A percentile compares a stretch with the other conserved stretches of the same genome.
These are phyloP conservation scores for Aspergillus tamarii DNA, from an alignment of 2,329 filamentous ascomycete species.

Conservation along the genomic window DNA sequence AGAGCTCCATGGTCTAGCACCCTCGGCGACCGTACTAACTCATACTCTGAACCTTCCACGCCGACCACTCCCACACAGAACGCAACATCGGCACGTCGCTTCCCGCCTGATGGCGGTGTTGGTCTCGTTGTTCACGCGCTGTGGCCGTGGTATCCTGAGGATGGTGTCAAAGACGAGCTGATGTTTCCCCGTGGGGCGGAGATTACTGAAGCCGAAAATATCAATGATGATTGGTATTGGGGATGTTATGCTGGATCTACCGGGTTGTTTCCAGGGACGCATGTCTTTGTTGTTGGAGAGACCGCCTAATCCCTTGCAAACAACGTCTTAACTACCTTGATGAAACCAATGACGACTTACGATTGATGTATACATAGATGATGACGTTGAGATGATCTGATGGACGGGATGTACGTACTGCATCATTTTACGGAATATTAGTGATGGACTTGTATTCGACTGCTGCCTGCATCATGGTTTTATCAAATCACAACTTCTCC, in stretches of 20 bases:
- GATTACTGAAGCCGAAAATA: conserved; percentile 79
- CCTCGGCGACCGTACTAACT: conserved; percentile 12
- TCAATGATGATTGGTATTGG: conserved; percentile 89
- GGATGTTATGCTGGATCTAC: conserved; percentile 80
- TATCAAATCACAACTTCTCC: neutral
- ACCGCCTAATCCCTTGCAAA: conserved; percentile 24
- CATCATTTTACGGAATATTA: neutral
- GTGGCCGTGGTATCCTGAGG: conserved; percentile 78
- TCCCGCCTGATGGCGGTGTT: conserved; percentile 76
- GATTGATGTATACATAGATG: conserved; percentile 6
- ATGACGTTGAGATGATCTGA: conserved; percentile 1
- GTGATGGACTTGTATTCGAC: neutral
- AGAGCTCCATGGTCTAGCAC: conserved; percentile 21
- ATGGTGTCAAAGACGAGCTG: conserved; percentile 67
- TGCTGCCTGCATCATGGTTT: neutral
- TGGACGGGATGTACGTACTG: neutral
- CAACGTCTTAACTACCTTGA: no score
- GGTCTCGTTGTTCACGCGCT: conserved; percentile 66
- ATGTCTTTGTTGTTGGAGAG: conserved; percentile 61
- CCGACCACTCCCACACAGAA: conserved; percentile 58
- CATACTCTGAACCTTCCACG: conserved; percentile 41
- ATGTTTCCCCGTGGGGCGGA: conserved; percentile 82
- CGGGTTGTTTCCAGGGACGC: conserved; percentile 79
- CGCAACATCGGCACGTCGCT: conserved; percentile 39
- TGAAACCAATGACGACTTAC: neutral